Evolutionary conservation across 2,329 filamentous ascomycete genomes (phyloP).

Genomic region (Verticillium klebahnii): DNA sequence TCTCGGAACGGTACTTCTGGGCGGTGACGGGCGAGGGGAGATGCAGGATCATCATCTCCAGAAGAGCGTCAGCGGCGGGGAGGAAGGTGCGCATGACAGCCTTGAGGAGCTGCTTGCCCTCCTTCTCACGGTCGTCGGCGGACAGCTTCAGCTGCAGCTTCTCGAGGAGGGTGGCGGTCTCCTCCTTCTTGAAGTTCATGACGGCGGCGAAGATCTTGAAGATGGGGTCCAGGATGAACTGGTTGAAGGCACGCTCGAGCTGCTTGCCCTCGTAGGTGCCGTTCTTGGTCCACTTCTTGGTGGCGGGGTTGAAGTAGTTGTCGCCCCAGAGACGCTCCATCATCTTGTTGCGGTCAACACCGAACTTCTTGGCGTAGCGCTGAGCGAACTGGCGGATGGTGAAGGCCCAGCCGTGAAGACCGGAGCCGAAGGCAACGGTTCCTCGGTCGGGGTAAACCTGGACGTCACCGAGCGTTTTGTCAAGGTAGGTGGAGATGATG

Average conservation of each 20-base stretch:
- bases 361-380: conserved; percentile 99
- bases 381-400: conserved; percentile 96
- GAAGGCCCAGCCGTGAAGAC: conserved; percentile 99
- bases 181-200: conserved; percentile 99
- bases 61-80: conserved; percentile 91
- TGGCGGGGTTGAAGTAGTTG: conserved; percentile 99
- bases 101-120: conserved; percentile 98
- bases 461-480: conserved; percentile 94
- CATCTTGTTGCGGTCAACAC: conserved; percentile 99
- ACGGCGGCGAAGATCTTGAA: conserved; percentile 97
- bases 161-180: conserved; percentile 74
- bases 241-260: conserved; percentile 98
- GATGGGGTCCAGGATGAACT: conserved; percentile 99
- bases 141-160: conserved; percentile 95
- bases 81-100: conserved; percentile 98
- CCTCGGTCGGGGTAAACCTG: conserved; percentile 98
- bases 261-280: conserved; percentile 77
- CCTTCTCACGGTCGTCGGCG: conserved; percentile 81
- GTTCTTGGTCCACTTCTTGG: conserved; percentile 99
- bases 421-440: conserved; percentile 98
- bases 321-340: conserved; percentile 99
- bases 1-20: conserved; percentile 97
- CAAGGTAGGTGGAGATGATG: conserved; percentile 98
- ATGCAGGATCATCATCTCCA: conserved; percentile 99
- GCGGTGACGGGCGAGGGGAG: conserved; percentile 93